Base-by-base conservation (phyloP, 768 basidiomycete species). In the Auricularia heimuer region DNA sequence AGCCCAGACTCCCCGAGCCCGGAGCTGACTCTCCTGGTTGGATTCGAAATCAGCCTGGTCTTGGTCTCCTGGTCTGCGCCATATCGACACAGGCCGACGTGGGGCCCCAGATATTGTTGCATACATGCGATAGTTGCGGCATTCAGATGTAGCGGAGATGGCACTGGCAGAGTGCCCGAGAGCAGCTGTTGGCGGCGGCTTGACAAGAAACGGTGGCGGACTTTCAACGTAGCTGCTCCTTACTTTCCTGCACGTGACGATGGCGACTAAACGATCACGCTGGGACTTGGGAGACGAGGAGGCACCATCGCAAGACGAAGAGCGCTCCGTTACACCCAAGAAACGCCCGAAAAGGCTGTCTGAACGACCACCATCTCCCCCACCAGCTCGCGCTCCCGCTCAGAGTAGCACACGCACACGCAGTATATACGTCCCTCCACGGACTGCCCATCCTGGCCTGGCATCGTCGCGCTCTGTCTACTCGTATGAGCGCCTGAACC, bases 391-490 rank as follows among this genome's bases (percentile, higher is more conserved):
- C 10, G 24, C 34, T 21, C 56, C 56, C 18, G 56, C 24, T 24
- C 7, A 10, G 24, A 35, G 29, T 29, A 29, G 34, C 10, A 47
- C 63, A 7, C 54, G 60, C 54, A 64, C 29, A 63, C 65, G 65
- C 16, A 92, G 91, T 69, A 69, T 80, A 39, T 90, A 85, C 73
- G 91, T 88, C 0, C 95, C 94, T 3, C 83, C 83, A 47, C 82
- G 94, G 63, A 86, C 83, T 3, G 76, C 77, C 1, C 90, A 98
- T 74, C 94, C 94, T 36, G 79, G 86, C 1, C 84, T 98, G 29
- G 76, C 82, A 47, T 86, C 95, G 1, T 95, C 96, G 33, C 89
- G 96, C 29, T 95, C 94, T 3, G 96, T 98, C 1, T 96, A 94
- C 76, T 86, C 83, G 69, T 98, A 98, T 73, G 95, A 98, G 70